phyloP scores from a whole-genome alignment of 225 moss, liverwort and hornwort genomes.

The Physcomitrium patens region DNA sequence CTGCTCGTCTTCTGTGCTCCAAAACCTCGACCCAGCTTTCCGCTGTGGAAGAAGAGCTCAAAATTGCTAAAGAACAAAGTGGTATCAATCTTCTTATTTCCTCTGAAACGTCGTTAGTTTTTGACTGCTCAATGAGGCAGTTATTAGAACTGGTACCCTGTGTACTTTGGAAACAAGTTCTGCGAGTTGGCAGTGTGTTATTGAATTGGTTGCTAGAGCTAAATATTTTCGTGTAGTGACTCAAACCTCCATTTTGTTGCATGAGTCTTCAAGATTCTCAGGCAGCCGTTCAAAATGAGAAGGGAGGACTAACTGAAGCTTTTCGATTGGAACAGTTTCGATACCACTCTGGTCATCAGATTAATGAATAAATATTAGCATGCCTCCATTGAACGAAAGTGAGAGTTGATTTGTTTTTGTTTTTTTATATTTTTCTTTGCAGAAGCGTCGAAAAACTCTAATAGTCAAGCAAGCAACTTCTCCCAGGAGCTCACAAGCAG shows the following conservation, averaged over 20 bases:
- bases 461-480: slow-evolving; percentile 22
- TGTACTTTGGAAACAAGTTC: neutral
- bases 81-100: slow-evolving; percentile 23
- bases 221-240: too few species aligned
- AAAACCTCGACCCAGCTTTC: slow-evolving; percentile 58
- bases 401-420: neutral
- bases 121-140: neutral
- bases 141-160: neutral
- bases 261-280: too few species aligned
- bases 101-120: neutral
- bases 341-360: too few species aligned
- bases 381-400: neutral
- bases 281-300: too few species aligned
- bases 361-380: neutral
- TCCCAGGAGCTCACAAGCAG: slow-evolving; percentile 28
- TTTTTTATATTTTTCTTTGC: neutral
- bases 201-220: too few species aligned
- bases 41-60: slow-evolving; percentile 55
- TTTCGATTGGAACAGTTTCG: too few species aligned
- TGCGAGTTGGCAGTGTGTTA: too few species aligned
- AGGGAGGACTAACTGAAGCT: too few species aligned
- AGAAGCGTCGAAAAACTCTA: slow-evolving; percentile 33
- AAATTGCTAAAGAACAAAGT: slow-evolving; percentile 40
- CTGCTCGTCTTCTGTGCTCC: slow-evolving; percentile 56
- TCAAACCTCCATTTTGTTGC: too few species aligned